Evolutionary conservation across 2,329 filamentous ascomycete genomes (phyloP).

Genomic region (Pseudogymnoascus sp.): DNA sequence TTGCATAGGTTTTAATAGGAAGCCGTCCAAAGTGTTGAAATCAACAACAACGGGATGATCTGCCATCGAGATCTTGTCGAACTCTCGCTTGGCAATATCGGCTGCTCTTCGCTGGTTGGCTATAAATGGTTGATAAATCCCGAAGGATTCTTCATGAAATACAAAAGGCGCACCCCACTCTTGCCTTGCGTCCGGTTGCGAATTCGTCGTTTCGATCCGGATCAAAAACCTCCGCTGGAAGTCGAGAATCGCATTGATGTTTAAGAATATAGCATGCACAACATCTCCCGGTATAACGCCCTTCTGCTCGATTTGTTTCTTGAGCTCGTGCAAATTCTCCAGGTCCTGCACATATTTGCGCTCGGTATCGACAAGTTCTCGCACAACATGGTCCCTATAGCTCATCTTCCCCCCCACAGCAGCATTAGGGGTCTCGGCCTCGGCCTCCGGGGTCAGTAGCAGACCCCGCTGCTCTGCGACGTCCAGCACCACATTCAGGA

Average conservation of each 20-base stretch:
- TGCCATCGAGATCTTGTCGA: constrained; percentile 74
- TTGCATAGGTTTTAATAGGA: constrained; percentile 94
- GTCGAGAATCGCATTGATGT: constrained; percentile 89
- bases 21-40: constrained; percentile 81
- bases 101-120: constrained; percentile 92
- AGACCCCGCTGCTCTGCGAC: constrained; percentile 71
- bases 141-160: constrained; percentile 76
- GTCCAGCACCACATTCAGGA: constrained; percentile 88
- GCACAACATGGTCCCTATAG: constrained; percentile 78
- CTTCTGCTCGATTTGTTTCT: constrained; percentile 80
- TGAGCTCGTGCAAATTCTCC: constrained; percentile 86
- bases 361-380: constrained; percentile 89
- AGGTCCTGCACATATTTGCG: constrained; percentile 97
- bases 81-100: constrained; percentile 72
- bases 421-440: constrained; percentile 42
- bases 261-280: constrained; percentile 91
- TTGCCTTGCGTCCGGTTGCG: constrained; percentile 65
- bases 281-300: constrained; percentile 82
- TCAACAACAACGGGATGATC: constrained; percentile 76
- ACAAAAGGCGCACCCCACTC: constrained; percentile 94
- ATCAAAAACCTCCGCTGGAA: constrained; percentile 94
- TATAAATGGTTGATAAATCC: constrained; percentile 94
- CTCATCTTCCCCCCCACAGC: constrained; percentile 55
- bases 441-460: constrained; percentile 54
- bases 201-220: constrained; percentile 90